A percentile compares a stretch with the other conserved stretches of the same genome.
These are phyloP conservation scores for Prunus dulcis DNA, from an alignment of 306 rosid genomes.

Conservation along the genomic window DNA sequence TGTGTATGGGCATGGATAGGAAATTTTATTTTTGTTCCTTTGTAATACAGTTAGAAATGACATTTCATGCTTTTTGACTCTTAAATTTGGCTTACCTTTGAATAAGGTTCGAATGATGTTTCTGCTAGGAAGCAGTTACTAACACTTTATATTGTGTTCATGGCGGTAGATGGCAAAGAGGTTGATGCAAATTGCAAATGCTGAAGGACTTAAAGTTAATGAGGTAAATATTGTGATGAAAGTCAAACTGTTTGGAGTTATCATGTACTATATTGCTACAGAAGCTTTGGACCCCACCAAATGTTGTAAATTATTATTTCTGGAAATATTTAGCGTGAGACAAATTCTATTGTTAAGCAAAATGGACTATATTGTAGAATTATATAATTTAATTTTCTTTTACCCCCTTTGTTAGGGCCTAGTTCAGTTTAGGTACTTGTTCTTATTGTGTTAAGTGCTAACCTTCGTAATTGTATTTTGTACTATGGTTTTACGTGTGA, in stretches of 20 bases:
- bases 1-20: not conserved
- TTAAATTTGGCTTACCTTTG: not conserved
- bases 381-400: not conserved
- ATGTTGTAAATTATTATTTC: not conserved
- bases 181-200: slow-evolving; percentile 69
- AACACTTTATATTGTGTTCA: slow-evolving; percentile 19
- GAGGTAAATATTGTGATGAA: slow-evolving; percentile 49
- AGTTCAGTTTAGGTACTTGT: not conserved
- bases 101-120: not conserved
- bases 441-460: not conserved
- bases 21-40: not conserved
- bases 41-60: not conserved
- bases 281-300: not conserved
- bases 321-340: not conserved
- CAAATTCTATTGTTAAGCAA: not conserved
- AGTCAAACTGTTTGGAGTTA: not conserved
- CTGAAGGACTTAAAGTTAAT: slow-evolving; percentile 85
- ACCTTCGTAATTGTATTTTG: not conserved
- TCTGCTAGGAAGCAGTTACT: not conserved
- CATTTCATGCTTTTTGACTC: slow-evolving; percentile 1
- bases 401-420: not conserved
- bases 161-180: slow-evolving; percentile 92
- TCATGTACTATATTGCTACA: not conserved
- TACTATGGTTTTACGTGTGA: not conserved
- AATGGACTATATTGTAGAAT: not conserved